A percentile compares a stretch with the other conserved stretches of the same genome.
phyloP scores from a whole-genome alignment of 345 rosid genomes.

The Xanthoceras sorbifolium region DNA sequence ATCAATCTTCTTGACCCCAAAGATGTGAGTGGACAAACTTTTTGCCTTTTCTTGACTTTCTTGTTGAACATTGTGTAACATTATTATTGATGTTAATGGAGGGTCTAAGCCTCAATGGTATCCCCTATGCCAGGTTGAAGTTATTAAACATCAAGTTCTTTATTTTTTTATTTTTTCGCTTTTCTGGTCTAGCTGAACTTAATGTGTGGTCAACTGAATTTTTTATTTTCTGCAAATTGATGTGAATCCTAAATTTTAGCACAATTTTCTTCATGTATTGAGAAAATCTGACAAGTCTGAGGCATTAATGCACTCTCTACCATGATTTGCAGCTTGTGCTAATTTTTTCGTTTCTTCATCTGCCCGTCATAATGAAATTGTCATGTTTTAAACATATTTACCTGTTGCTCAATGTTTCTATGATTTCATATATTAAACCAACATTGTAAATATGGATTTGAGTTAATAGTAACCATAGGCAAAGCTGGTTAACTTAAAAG shows the following conservation, averaged over 20 bases:
- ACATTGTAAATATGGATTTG: neutral
- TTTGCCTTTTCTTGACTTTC: constrained; percentile 16
- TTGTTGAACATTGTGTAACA: neutral
- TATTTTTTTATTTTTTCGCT: neutral
- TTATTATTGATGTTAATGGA: neutral
- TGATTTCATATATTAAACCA: neutral
- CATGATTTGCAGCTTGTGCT: constrained; percentile 1
- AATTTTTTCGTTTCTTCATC: neutral
- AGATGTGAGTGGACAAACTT: constrained; percentile 61
- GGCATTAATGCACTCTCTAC: neutral
- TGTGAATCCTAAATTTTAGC: neutral
- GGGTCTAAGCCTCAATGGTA: neutral
- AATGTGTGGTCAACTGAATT: neutral
- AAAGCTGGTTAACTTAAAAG: neutral
- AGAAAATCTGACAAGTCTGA: constrained; percentile 11
- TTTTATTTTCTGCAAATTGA: neutral
- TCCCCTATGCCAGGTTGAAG: neutral
- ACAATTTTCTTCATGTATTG: neutral
- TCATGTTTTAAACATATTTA: neutral
- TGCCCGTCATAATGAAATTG: neutral
- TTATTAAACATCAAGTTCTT: neutral
- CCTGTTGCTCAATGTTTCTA: neutral
- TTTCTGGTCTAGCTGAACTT: neutral
- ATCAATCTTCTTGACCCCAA: constrained; percentile 95
- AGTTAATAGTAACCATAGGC: neutral